Conservation (phyloP, 352 stramenopile species). For the Pythium oligandrum region DNA sequence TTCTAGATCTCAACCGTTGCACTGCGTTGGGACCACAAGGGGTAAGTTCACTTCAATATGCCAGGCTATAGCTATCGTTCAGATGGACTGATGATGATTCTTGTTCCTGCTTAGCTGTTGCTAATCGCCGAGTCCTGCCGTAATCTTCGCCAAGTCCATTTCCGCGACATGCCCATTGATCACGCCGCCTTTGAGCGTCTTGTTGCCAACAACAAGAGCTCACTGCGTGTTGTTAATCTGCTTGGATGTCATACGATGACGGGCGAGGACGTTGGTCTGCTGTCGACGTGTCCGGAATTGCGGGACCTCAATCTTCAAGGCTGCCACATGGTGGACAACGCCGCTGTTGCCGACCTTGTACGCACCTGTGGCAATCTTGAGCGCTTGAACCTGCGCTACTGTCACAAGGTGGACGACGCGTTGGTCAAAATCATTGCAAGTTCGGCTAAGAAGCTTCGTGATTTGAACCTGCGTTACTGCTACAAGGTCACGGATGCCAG, state of each 20-base stretch:
- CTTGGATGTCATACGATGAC: constrained; percentile 73
- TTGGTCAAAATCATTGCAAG: constrained; percentile 51
- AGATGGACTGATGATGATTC: no score
- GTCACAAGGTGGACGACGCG: constrained; percentile 80
- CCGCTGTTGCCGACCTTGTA: constrained; percentile 47
- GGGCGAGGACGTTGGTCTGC: constrained; percentile 37
- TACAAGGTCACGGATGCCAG: constrained; percentile 79
- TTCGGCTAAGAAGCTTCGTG: constrained; percentile 40
- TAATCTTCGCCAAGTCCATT: constrained; percentile 48
- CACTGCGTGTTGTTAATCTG: constrained; percentile 65
- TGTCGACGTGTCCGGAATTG: constrained; percentile 42
- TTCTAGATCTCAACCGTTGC: constrained; percentile 65
- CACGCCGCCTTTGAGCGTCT: constrained; percentile 39
- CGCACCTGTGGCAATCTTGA: constrained; percentile 38
- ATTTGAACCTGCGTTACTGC: constrained; percentile 82
- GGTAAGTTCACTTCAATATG: constrained; percentile 6
- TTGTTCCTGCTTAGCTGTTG: constrained; percentile 16
- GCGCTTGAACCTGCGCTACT: constrained; percentile 74
- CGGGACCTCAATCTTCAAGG: constrained; percentile 62
- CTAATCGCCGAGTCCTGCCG: constrained; percentile 38
- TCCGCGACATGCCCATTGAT: constrained; percentile 73
- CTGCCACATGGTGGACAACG: constrained; percentile 79
- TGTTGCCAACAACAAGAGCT: constrained; percentile 33
- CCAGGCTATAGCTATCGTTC: no score
- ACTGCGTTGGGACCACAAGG: constrained; percentile 34